These are phyloP conservation scores for Gossypium bickii DNA, from an alignment of 345 rosid genomes.

Conservation along the genomic window DNA sequence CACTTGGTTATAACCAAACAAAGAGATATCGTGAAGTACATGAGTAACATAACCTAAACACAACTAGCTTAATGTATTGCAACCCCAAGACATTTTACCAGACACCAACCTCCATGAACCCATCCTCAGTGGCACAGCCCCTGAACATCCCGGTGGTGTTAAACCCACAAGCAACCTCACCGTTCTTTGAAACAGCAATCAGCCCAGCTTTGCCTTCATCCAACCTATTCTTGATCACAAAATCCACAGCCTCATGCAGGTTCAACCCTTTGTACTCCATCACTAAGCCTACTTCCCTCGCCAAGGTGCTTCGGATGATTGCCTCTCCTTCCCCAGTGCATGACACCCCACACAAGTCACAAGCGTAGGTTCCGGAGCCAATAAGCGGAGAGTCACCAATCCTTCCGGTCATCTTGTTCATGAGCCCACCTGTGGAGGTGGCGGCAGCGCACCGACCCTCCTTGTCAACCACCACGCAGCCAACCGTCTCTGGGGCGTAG, in stretches of 20 bases:
- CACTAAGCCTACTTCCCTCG: conserved; percentile 87
- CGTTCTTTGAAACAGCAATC: conserved; percentile 75
- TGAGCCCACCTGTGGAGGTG: conserved; percentile 90
- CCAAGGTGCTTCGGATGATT: conserved; percentile 75
- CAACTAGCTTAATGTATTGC: neutral
- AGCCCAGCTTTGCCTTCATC: conserved; percentile 81
- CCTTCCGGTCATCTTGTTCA: conserved; percentile 86
- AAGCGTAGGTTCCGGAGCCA: conserved; percentile 89
- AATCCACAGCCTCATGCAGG: conserved; percentile 76
- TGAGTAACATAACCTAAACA: neutral
- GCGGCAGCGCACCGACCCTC: conserved; percentile 87
- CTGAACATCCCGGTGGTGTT: conserved; percentile 84
- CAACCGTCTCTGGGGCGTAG: conserved; percentile 91
- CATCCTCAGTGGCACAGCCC: conserved; percentile 87
- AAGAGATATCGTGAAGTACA: neutral
- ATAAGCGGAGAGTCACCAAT: conserved; percentile 95
- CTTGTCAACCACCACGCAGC: conserved; percentile 84
- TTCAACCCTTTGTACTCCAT: conserved; percentile 91
- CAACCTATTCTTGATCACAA: conserved; percentile 63
- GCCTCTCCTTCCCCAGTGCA: conserved; percentile 99
- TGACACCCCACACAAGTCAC: conserved; percentile 72
- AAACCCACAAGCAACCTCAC: conserved; percentile 85
- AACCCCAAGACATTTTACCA: conserved; percentile 36
- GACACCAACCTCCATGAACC: conserved; percentile 76
- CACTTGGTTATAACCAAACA: neutral